These are phyloP conservation scores for Scolecobasidium constrictum DNA, from an alignment of 2,329 filamentous ascomycete genomes.

Conservation along the genomic window DNA sequence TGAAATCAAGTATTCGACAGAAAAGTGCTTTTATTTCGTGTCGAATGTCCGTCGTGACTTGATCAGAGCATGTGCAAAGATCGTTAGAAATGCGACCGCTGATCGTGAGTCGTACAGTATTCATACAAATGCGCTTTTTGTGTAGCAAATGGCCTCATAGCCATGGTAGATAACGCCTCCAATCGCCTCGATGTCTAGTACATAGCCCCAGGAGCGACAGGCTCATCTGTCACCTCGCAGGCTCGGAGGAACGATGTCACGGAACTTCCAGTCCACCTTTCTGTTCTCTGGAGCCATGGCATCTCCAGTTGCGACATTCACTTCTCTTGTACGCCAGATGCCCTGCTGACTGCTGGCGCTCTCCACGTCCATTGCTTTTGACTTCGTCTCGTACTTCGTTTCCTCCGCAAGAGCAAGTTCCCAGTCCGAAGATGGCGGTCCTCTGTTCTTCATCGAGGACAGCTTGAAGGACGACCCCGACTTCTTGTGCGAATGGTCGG, in stretches of 20 bases:
- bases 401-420: not conserved
- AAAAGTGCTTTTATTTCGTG: no score
- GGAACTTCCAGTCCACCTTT: not conserved
- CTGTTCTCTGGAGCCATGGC: not conserved
- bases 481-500: not conserved
- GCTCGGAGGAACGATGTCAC: conserved; percentile 1
- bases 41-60: no score
- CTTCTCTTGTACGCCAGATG: not conserved
- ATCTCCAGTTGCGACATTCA: not conserved
- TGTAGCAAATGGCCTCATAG: no score
- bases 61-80: no score
- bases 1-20: no score
- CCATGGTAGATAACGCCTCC: no score
- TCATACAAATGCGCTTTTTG: no score
- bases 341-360: conserved; percentile 2
- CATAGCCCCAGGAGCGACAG: no score
- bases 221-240: no score
- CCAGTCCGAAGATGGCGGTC: not conserved
- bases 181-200: no score
- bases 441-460: not conserved
- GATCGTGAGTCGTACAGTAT: no score
- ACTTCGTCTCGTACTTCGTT: not conserved
- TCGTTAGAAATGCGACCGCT: no score
- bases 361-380: not conserved
- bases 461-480: not conserved